Percentiles rank a stretch among this genome's conserved stretches.
Evolutionary conservation across 2,329 filamentous ascomycete genomes (phyloP).

Genomic region (Hypoxylon sp.): DNA sequence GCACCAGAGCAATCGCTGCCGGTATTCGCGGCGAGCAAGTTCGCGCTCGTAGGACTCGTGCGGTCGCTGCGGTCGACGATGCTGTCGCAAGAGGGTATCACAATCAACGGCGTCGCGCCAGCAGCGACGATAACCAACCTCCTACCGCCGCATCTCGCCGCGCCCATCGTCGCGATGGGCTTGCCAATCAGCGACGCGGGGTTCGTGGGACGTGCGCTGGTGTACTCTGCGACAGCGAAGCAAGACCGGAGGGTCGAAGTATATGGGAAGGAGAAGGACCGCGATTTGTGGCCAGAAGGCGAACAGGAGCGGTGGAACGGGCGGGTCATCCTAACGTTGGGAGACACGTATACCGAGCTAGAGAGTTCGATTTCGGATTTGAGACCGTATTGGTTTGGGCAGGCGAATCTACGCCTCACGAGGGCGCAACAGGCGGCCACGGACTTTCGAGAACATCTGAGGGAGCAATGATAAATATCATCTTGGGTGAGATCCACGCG

Average conservation of each 20-base stretch:
- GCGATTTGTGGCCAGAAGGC: slow-evolving; percentile 13
- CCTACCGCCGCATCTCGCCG: slow-evolving; percentile 51
- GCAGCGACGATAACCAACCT: slow-evolving; percentile 53
- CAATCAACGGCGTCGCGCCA: slow-evolving; percentile 58
- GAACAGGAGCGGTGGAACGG: slow-evolving; percentile 53
- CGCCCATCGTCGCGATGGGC: slow-evolving; percentile 51
- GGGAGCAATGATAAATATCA: neutral
- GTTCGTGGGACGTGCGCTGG: slow-evolving; percentile 54
- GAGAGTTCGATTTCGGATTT: slow-evolving; percentile 49
- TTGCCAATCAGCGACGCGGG: slow-evolving; percentile 53
- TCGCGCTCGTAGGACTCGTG: slow-evolving; percentile 51
- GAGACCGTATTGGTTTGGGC: slow-evolving; percentile 52
- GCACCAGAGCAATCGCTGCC: slow-evolving; percentile 55
- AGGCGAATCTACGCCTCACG: slow-evolving; percentile 48
- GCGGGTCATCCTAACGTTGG: slow-evolving; percentile 53
- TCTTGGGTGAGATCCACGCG: too few species aligned
- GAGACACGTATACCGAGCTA: slow-evolving; percentile 55
- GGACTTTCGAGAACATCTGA: slow-evolving; percentile 43
- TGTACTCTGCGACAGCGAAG: slow-evolving; percentile 55
- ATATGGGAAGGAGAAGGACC: slow-evolving; percentile 54
- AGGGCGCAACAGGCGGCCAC: slow-evolving; percentile 51
- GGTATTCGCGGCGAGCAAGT: slow-evolving; percentile 45
- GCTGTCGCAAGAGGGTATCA: slow-evolving; percentile 47
- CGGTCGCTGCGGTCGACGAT: slow-evolving; percentile 51
- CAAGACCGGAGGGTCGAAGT: slow-evolving; percentile 52